These are phyloP conservation scores for Mixia osmundae DNA, from an alignment of 1,284 basidiomycete species.

Conservation along the genomic window DNA sequence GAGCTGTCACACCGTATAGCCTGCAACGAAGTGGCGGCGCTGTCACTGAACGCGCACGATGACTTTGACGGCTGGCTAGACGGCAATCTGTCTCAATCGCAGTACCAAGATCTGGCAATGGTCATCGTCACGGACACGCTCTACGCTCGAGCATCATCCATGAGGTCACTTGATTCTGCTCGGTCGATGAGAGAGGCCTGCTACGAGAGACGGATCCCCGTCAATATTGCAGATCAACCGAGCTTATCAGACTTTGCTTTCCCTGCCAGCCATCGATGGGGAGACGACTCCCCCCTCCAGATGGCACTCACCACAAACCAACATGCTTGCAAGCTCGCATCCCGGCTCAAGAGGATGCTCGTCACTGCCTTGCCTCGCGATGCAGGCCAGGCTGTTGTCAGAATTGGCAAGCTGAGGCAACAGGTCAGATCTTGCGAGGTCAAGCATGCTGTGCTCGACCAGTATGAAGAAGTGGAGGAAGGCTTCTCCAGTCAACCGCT, in stretches of 20 bases:
- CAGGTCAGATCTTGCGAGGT: conserved; percentile 20
- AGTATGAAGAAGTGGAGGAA: conserved; percentile 13
- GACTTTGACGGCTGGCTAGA: conserved; percentile 3
- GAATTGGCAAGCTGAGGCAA: conserved; percentile 50
- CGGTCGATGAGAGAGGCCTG: conserved; percentile 33
- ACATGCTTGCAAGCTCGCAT: conserved; percentile 63
- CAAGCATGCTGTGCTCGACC: conserved; percentile 2
- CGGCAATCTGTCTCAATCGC: background rate
- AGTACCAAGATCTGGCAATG: conserved; percentile 27
- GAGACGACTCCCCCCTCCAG: conserved; percentile 39
- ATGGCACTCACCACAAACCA: conserved; percentile 80
- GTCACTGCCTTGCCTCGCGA: conserved; percentile 48
- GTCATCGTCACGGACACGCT: conserved; percentile 50
- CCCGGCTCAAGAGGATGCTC: conserved; percentile 58
- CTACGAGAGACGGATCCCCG: conserved; percentile 36
- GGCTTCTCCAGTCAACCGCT: conserved; percentile 34
- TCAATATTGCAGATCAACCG: conserved; percentile 72
- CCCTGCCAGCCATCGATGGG: conserved; percentile 62
- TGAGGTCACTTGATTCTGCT: conserved; percentile 31
- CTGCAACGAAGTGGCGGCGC: conserved; percentile 19
- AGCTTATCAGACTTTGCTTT: conserved; percentile 75
- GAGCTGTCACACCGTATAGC: conserved; percentile 22
- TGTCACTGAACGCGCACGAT: conserved; percentile 12
- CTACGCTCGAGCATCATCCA: conserved; percentile 13
- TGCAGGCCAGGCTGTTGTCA: conserved; percentile 51